A percentile compares a stretch with the other conserved stretches of the same genome.
These are phyloP conservation scores for Neodidymelliopsis sp. DNA, from an alignment of 2,329 filamentous ascomycete genomes.

Conservation along the genomic window DNA sequence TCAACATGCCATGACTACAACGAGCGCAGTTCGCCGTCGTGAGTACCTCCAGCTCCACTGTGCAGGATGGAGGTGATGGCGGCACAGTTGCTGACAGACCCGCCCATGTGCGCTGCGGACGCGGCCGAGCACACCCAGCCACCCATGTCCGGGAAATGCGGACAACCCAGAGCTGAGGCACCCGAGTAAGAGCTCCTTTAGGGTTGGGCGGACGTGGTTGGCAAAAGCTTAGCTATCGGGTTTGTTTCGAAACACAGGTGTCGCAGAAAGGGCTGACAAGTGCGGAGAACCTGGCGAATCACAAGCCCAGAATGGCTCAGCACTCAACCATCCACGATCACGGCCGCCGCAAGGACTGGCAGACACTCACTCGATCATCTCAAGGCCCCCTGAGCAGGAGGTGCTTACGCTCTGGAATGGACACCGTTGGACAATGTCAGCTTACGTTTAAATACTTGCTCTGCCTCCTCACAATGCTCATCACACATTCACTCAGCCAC, in stretches of 20 bases:
- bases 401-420: conserved; percentile 7
- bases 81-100: conserved; percentile 3
- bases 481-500: conserved; percentile 13
- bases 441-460: conserved; percentile 11
- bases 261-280: conserved; percentile 6
- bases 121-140: conserved; percentile 9
- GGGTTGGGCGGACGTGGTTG: conserved; percentile 17
- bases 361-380: background rate
- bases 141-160: background rate
- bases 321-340: conserved; percentile 12
- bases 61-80: conserved; percentile 5
- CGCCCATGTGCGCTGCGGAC: conserved; percentile 1
- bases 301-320: conserved; percentile 5
- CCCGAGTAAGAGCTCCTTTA: conserved; percentile 5
- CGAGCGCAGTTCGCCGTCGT: background rate
- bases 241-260: conserved; percentile 21
- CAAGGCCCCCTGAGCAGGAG: conserved; percentile 6
- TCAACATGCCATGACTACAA: conserved; percentile 4
- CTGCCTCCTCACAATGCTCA: conserved; percentile 4
- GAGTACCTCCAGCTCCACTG: background rate
- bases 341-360: conserved; percentile 18
- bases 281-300: conserved; percentile 9
- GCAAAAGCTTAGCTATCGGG: conserved; percentile 29
- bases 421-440: conserved; percentile 3
- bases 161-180: conserved; percentile 4